Percentiles rank a stretch among this genome's conserved stretches.
Evolutionary conservation across 768 basidiomycete genomes (phyloP).

Genomic region (Grammothele lineata): DNA sequence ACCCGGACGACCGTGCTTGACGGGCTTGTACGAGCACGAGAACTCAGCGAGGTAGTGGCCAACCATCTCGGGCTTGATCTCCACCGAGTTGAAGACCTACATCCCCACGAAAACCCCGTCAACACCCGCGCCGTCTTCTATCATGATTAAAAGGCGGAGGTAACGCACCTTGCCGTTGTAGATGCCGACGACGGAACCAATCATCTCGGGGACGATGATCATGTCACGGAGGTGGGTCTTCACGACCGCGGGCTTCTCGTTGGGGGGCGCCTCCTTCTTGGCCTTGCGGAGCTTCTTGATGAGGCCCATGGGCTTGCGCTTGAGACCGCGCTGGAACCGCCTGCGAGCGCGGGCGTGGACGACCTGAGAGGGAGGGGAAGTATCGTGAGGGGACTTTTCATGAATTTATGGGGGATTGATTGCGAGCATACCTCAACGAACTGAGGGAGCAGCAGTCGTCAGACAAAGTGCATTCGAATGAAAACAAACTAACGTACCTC

Average conservation of each 20-base stretch:
- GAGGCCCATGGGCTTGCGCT: slow-evolving; percentile 96
- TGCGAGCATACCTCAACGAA: slow-evolving; percentile 66
- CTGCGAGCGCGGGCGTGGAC: slow-evolving; percentile 98
- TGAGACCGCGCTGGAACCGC: slow-evolving; percentile 98
- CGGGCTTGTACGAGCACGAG: slow-evolving; percentile 95
- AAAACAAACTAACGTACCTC: slow-evolving; percentile 54
- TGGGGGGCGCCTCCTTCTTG: slow-evolving; percentile 98
- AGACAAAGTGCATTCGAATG: neutral
- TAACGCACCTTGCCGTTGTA: slow-evolving; percentile 90
- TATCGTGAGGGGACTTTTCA: neutral
- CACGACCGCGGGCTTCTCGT: slow-evolving; percentile 97
- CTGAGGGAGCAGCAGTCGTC: slow-evolving; percentile 32
- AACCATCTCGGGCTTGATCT: slow-evolving; percentile 99
- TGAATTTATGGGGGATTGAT: neutral
- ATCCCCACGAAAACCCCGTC: neutral
- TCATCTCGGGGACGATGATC: slow-evolving; percentile 99
- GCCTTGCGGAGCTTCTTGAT: slow-evolving; percentile 99
- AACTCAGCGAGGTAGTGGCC: slow-evolving; percentile 99
- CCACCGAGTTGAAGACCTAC: slow-evolving; percentile 91
- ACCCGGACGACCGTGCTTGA: slow-evolving; percentile 99
- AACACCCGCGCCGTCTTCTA: neutral
- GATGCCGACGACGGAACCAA: slow-evolving; percentile 95
- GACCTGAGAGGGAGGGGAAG: slow-evolving; percentile 46
- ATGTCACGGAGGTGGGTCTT: slow-evolving; percentile 99
- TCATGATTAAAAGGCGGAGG: neutral